Evolutionary conservation across 441 rosid species (phyloP).

Genomic region (Rhodomyrtus psidioides): DNA sequence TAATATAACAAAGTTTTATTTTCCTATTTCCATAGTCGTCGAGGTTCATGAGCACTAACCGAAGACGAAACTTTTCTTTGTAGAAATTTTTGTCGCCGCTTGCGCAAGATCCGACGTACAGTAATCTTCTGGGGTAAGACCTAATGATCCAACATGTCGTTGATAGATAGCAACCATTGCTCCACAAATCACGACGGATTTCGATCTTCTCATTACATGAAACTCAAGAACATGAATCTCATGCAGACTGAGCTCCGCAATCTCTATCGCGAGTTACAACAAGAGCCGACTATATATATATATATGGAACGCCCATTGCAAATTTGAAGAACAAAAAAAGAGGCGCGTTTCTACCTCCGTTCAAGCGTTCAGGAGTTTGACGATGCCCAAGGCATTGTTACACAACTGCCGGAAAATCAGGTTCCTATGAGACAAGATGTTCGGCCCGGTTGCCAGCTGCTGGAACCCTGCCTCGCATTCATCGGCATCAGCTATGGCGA

Average conservation of each 20-base stretch:
- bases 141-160: background rate
- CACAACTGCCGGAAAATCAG: constrained; percentile 9
- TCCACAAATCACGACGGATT: background rate
- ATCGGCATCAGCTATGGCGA: constrained; percentile 2
- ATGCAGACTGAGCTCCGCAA: background rate
- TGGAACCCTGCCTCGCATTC: constrained; percentile 8
- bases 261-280: background rate
- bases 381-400: constrained; percentile 6
- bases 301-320: background rate
- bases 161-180: background rate
- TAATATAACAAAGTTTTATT: background rate
- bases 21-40: too few species aligned
- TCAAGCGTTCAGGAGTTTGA: background rate
- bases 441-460: background rate
- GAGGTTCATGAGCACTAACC: too few species aligned
- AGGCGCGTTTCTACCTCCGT: background rate
- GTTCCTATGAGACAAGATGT: background rate
- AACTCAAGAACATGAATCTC: background rate
- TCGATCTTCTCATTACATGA: background rate
- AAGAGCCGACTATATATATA: background rate
- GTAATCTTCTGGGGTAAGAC: background rate
- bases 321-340: background rate
- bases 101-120: background rate
- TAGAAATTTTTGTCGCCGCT: background rate
- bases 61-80: background rate